Evolutionary conservation across 192 early-diverging fungal genomes (phyloP), one percentile per base, ranked within the genome.

Genomic region (Entomortierella parvispora): DNA sequence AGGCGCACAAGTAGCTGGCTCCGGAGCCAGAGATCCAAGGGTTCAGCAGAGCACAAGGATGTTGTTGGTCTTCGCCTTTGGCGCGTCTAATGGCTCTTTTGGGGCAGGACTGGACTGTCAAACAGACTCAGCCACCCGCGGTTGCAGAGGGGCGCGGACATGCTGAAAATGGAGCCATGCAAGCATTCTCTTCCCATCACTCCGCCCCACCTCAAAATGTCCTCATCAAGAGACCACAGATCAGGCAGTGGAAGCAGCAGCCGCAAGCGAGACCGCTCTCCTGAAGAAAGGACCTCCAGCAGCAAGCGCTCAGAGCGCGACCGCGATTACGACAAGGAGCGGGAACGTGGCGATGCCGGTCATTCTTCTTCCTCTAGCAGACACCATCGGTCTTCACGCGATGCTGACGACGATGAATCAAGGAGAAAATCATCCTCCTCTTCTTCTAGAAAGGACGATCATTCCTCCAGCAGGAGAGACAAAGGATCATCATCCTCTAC

Each of bases 181-280:
- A n/a, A n/a, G n/a, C n/a, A n/a, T n/a, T n/a, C n/a, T n/a, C n/a
- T n/a, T n/a, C n/a, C n/a, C n/a, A n/a, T n/a, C n/a, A n/a, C n/a
- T n/a, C n/a, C n/a, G n/a, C n/a, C n/a, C n/a, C n/a, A n/a, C n/a
- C n/a, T n/a, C n/a, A n/a, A n/a, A n/a, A n/a, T n/a, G n/a, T n/a
- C n/a, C 58, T 67, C 71, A 2, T 62, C 65, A 45, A 61, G 65
- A 59, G 71, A 76, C 23, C 64, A 76, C 22, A 56, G 66, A 23
- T 29, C 23, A 34, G 44, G 49, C 29, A 52, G 66, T 48, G 17
- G 52, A 6, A 55, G 28, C 47, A 60, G 43, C 44, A 62, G 58
- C 37, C 46, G 59, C 45, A 76, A 76, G 53, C 63, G 71, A 15
- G 65, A 76, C 51, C 54, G 71, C 12, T 67, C 63, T 26, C 53